Evolutionary conservation across 805 yeast species (phyloP).

Genomic region (Henningerozyma blattae): DNA sequence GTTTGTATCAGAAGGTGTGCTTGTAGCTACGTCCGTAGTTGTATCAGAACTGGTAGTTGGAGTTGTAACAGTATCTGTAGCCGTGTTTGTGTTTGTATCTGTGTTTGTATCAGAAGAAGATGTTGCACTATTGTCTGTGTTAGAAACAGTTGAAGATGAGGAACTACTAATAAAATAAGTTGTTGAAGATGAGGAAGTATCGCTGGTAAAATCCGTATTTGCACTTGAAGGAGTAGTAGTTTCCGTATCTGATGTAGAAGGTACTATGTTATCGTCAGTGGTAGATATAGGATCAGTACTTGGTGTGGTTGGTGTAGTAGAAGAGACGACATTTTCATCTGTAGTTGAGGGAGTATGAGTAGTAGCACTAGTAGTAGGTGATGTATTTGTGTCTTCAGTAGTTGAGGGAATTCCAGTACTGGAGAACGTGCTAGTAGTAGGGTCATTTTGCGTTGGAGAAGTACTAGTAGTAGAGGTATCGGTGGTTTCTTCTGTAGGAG

Average conservation of each 20-base stretch:
- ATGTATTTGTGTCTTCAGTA: conserved; percentile 2
- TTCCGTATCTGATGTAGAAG: background rate
- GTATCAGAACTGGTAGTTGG: background rate
- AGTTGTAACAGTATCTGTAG: background rate
- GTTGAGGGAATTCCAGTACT: conserved; percentile 1
- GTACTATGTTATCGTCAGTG: no score
- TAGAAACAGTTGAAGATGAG: background rate
- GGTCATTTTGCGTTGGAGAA: no score
- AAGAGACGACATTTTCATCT: background rate
- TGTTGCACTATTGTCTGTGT: background rate
- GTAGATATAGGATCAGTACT: no score
- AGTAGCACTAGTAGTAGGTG: conserved; percentile 5
- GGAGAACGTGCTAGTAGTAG: no score
- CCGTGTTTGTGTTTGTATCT: no score
- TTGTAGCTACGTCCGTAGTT: no score
- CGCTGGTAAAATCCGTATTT: background rate
- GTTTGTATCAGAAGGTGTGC: background rate
- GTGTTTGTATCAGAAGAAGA: background rate
- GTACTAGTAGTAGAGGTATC: conserved; percentile 2
- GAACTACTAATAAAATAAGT: background rate
- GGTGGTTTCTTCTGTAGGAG: conserved; percentile 1
- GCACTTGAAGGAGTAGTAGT: background rate
- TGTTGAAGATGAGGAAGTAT: background rate
- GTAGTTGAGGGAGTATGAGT: background rate
- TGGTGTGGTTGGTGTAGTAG: background rate